phyloP scores from a whole-genome alignment of 164 flowering plant genomes.

The Aristolochia contorta region DNA sequence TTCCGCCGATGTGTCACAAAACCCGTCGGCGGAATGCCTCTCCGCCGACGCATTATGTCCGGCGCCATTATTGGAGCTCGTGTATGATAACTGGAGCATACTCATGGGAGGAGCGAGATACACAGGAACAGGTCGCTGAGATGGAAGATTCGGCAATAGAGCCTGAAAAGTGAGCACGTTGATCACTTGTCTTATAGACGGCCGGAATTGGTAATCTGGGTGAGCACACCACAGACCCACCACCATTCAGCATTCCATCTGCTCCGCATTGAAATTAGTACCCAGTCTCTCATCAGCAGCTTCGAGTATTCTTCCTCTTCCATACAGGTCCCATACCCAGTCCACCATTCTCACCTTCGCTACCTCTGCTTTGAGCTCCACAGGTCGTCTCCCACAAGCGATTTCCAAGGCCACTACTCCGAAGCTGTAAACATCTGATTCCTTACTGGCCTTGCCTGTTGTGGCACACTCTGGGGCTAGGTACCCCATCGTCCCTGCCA shows the following conservation, averaged over 20 bases:
- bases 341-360: conserved; percentile 18
- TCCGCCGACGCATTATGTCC: too few species aligned
- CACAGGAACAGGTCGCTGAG: conserved; percentile 21
- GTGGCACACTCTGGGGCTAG: conserved; percentile 39
- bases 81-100: too few species aligned
- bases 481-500: conserved; percentile 51
- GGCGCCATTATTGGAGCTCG: too few species aligned
- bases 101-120: conserved; percentile 13
- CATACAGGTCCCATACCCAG: conserved; percentile 46
- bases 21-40: too few species aligned
- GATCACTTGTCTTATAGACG: conserved; percentile 24
- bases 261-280: conserved; percentile 12
- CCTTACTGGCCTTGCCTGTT: conserved; percentile 38
- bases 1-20: too few species aligned
- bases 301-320: conserved; percentile 19
- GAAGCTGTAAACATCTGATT: conserved; percentile 45
- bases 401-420: conserved; percentile 41
- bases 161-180: conserved; percentile 22
- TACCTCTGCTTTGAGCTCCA: conserved; percentile 15
- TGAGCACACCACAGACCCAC: conserved; percentile 35
- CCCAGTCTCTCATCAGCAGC: conserved; percentile 25
- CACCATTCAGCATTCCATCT: conserved; percentile 23
- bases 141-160: conserved; percentile 22
- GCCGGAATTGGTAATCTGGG: conserved; percentile 19
- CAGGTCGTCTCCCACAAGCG: conserved; percentile 28